Base-by-base conservation (phyloP, 2,329 filamentous ascomycete species). In the Sphaerulina musiva region DNA sequence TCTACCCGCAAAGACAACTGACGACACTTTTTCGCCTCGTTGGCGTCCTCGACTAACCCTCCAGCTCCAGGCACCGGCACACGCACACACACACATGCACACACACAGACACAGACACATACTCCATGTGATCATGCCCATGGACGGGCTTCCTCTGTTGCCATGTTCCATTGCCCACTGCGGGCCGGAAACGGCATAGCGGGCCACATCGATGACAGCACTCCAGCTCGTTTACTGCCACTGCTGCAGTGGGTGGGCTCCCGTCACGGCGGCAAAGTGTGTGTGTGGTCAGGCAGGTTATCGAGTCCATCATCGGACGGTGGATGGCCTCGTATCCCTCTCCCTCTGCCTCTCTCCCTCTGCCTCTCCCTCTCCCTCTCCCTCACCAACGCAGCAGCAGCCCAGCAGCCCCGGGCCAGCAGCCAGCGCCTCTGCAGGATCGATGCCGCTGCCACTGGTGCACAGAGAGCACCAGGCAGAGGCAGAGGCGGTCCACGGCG, bases 361-460 rank as follows among this genome's bases (percentile, higher is more conserved):
- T 41, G 23, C 41, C 29, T 49, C 49, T 48, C 41, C 55, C 49
- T 49, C 49, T 48, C 41, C 55, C 49, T 56, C 53, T 54, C 51
- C 56, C 46, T 56, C 53, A 58, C 45, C 43, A 42, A 48, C 50
- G 53, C 56, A 57, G 61, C 58, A 58, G 55, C 51, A 17, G 14
- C 14, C 14, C 20, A 20, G 55, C 51, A 17, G 14, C 14, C 14
- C 20, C 1, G 20, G 3, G 20, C 20, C 20, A 53, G 51, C 20
- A 58, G 20, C 20, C 20, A 20, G 20, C 20, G 20, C 20, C 20
- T 20, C 59, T 59, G 61, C 59, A 62, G 59, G 59, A 61, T 55
- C 39, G 32, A 48, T 20, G 20, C 20, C 20, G 20, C 20, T 63
- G 60, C 61, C 60, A 61, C 58, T 60, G 63, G 59, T 56, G 55